Percentiles rank a stretch among this genome's conserved stretches.
phyloP scores from a whole-genome alignment of 2,329 filamentous ascomycete species.

The Colletotrichum sp. region DNA sequence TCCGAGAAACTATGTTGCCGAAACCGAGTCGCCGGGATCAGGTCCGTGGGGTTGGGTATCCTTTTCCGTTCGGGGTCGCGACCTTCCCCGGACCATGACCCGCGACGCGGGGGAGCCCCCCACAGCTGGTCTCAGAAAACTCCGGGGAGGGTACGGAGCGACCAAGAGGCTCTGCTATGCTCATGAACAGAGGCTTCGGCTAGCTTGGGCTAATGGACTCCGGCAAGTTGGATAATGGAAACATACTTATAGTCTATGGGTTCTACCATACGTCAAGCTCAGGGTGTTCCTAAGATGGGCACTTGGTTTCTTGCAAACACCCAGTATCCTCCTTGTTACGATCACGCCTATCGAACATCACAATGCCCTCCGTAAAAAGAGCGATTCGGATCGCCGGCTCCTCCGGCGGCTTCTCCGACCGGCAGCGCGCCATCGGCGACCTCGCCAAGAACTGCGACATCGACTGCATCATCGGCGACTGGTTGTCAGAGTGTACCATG shows the following conservation, averaged over 20 bases:
- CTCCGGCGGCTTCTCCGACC: conserved; percentile 43
- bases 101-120: neutral
- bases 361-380: conserved; percentile 32
- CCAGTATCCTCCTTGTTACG: neutral
- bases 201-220: neutral
- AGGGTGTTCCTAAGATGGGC: neutral
- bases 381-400: conserved; percentile 43
- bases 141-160: neutral
- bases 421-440: conserved; percentile 43
- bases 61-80: neutral
- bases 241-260: neutral
- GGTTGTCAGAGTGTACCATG: conserved; percentile 37
- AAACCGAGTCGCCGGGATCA: neutral
- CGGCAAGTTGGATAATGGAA: neutral
- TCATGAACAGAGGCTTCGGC: neutral
- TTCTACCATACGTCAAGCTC: neutral
- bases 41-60: neutral
- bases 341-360: neutral
- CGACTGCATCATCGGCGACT: conserved; percentile 34
- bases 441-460: conserved; percentile 42
- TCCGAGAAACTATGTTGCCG: neutral
- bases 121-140: neutral
- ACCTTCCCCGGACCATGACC: neutral
- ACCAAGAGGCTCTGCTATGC: neutral
- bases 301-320: neutral